Conservation (phyloP, 352 stramenopile species). For the Ophiocytium majus region DNA sequence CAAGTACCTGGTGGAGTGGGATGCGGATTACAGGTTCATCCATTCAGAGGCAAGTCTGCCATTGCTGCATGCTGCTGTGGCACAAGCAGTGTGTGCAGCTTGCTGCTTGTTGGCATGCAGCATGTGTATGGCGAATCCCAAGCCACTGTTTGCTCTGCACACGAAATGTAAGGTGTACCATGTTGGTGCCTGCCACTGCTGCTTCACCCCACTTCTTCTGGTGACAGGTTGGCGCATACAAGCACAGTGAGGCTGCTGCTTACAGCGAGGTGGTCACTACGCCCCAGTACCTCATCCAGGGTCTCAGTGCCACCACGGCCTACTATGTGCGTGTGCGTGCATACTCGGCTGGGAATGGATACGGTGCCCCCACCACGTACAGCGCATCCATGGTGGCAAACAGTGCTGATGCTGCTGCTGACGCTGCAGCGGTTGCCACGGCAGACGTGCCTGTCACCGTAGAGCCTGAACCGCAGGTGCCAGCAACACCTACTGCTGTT, state of each 20-base stretch:
- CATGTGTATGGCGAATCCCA: no score
- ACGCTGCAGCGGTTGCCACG: not conserved
- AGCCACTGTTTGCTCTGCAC: no score
- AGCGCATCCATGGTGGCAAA: not conserved
- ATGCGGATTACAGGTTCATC: no score
- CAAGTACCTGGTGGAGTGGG: slow-evolving; percentile 87
- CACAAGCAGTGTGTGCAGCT: no score
- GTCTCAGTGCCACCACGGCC: slow-evolving; percentile 62
- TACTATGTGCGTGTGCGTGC: slow-evolving; percentile 78
- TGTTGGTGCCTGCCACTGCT: no score
- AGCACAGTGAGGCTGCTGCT: slow-evolving; percentile 62
- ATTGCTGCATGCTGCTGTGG: no score
- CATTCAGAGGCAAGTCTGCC: no score
- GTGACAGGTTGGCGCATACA: slow-evolving; percentile 35
- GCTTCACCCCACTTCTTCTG: slow-evolving; percentile 64
- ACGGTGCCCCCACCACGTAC: slow-evolving; percentile 43
- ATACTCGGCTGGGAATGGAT: slow-evolving; percentile 53
- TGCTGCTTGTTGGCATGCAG: no score
- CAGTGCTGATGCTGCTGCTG: not conserved
- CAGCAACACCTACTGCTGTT: not conserved
- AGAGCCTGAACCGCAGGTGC: not conserved
- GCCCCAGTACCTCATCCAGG: slow-evolving; percentile 67
- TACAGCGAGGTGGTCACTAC: slow-evolving; percentile 64
- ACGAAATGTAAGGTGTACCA: no score
- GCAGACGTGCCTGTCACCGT: not conserved